Base-by-base conservation (phyloP, 768 basidiomycete species). In the Daedaleopsis sinensis region DNA sequence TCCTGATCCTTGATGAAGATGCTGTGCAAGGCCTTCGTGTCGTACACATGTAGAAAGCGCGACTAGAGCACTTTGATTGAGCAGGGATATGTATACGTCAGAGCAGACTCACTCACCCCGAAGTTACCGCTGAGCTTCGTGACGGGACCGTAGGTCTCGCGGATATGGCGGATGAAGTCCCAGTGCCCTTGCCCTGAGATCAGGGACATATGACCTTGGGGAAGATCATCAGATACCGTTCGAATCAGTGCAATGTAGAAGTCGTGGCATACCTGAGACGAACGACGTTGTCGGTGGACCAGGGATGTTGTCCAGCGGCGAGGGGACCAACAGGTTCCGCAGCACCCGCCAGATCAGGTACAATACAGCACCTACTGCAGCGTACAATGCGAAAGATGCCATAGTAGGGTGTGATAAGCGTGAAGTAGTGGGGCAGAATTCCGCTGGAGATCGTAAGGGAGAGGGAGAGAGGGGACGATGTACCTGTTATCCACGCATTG, bases 1-100 rank as follows among this genome's bases (percentile, higher is more conserved):
- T 68, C 58, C 23, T 68, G 67, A 23, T 68, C 67, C 52, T 65
- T 65, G 19, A 68, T 57, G 37, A 57, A 56, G n/a, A 68, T 53
- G 38, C 52, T 68, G 43, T 65, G 61, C 49, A 68, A 43, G 5
- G 67, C 64, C 18, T 47, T 32, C 5, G 67, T 65, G 32, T 68
- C 65, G 36, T 52, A 57, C 0, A 65, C 61, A 42, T 59, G 63
- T 4, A 67, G 59, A 57, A 43, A 52, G 5, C 12, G 13, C 12
- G 48, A 18, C 38, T 52, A 42, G 15, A 18, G n/a, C 47, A 48
- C 18, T 18, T 8, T 19, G 11, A 11, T 12, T 42, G 13, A 42
- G 10, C 6, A 49, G 7, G 10, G 47, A n/a, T 39, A 6, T 39
- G 18, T 5, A 27, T 9, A 12, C 38, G n/a, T 15, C 6, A 11